These are phyloP conservation scores for Kuraishia hungarica DNA, from an alignment of 805 yeast genomes.

Conservation along the genomic window DNA sequence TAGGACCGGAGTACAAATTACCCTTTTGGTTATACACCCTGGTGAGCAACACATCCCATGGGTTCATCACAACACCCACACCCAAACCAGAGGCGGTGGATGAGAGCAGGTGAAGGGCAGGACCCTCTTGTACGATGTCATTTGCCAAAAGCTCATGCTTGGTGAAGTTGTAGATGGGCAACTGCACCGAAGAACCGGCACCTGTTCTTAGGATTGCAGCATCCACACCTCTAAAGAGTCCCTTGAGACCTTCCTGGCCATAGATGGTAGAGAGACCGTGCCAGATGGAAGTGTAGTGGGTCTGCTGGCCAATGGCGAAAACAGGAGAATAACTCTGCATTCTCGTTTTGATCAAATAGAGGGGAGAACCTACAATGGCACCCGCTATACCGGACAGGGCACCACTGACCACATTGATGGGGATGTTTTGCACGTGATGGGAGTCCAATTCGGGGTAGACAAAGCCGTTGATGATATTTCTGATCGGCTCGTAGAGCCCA, in stretches of 20 bases:
- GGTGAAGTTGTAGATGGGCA: constrained; percentile 80
- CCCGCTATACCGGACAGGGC: constrained; percentile 83
- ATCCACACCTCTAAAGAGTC: constrained; percentile 84
- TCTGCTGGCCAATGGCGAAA: constrained; percentile 81
- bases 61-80: constrained; percentile 93
- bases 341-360: constrained; percentile 87
- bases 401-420: constrained; percentile 72
- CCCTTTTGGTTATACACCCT: constrained; percentile 95
- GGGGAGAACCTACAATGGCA: constrained; percentile 83
- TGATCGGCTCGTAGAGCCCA: constrained; percentile 87
- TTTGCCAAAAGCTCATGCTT: constrained; percentile 53
- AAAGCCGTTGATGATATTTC: constrained; percentile 47
- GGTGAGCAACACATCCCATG: constrained; percentile 93
- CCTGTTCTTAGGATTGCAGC: constrained; percentile 95
- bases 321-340: constrained; percentile 82
- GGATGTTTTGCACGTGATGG: constrained; percentile 37
- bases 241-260: constrained; percentile 62
- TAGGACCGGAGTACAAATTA: constrained; percentile 72
- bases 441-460: constrained; percentile 45
- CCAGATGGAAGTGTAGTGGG: constrained; percentile 64
- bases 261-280: constrained; percentile 63
- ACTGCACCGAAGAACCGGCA: constrained; percentile 90
- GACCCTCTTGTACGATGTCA: constrained; percentile 50
- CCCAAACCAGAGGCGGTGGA: constrained; percentile 82
- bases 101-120: constrained; percentile 63